Evolutionary conservation across 2,329 filamentous ascomycete species (phyloP), one percentile per base, ranked within the genome.

Genomic region (Fusarium fujikuroi): DNA sequence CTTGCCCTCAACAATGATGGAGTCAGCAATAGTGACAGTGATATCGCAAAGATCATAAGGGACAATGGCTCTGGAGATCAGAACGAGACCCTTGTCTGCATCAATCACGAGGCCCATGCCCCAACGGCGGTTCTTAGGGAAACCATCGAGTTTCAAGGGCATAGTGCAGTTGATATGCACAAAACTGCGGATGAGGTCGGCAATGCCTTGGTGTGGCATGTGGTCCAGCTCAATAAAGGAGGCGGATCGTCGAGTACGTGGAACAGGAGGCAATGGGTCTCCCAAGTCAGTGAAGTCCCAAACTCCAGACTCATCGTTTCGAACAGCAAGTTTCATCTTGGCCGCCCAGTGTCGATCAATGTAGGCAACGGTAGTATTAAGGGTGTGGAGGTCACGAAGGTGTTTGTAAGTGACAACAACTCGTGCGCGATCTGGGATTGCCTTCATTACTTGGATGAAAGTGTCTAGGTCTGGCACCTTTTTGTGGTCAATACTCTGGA

Each of bases 51-150:
- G 90, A 81, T 99, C 95, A 79, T 98, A 98, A 5, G 96, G 96
- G 25, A 99, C 93, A 72, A 98, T 94, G 4, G 97, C 95, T 79
- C 96, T 87, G 3, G 96, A 98, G 61, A 98, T 95, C 67, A 98
- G 89, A 11, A 99, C 96, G 23, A 99, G 87, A 23, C 96, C 96
- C 84, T 98, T 95, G 69, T 97, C 94, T 2, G 97, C 96, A 82
- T 99, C 96, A 70, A 99, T 93, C n/a, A 99, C 95, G 42, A 99
- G 85, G 43, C 96, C 96, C 87, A 97, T 98, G 2, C 96, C 96
- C 84, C 95, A 96, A 83, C 97, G 96, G 54, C 95, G 89, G 75
- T 96, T 94, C 81, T 96, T 94, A 10, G 96, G 97, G 81, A 97
- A 99, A n/a, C 96, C 96, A 80, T 99, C 96, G 15, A 99, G 88